Base-by-base conservation (phyloP, 1,284 basidiomycete species). In the Cutaneotrichosporon mucoides region DNA sequence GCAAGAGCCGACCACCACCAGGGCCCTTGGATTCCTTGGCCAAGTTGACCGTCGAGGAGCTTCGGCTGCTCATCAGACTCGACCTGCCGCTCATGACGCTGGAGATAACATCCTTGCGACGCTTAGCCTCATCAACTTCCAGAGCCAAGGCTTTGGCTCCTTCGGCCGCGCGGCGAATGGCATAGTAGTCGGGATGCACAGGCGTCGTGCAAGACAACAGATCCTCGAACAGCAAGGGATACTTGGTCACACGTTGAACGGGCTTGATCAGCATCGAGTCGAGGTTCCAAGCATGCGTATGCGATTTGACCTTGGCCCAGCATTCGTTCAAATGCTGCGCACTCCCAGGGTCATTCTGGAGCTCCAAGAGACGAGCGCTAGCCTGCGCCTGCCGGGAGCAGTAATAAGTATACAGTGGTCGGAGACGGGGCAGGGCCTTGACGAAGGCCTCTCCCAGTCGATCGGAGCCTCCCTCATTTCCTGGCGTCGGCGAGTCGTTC, bases 261-360 rank as follows among this genome's bases (percentile, higher is more conserved):
- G 92, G 92, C 76, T 93, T 80, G 74, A 80, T 96, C 61, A 96
- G 85, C 61, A 96, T 84, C 1, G 92, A 95, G 6, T 89, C 84
- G 47, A 97, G 84, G 75, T 97, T 93, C 94, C 93, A 97, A 1
- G 92, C 90, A 69, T 92, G 89, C 0, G 92, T 89, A 48, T 87
- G 83, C 5, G 84, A 82, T 15, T 87, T 84, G 12, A 90, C 86
- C 43, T 86, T 80, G 4, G 79, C 79, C 72, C 86, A 86, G 34
- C 88, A 88, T 33, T 86, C 85, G 12, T 83, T 75, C 38, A 92
- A 81, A 75, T 90, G 89, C 1, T 82, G 78, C n/a, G 81, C 72
- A 56, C 83, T 64, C 2, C 57, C 61, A 2, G 67, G 63, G 53
- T 78, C 73, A 11, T 62, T 55, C 61, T 72, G 70, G 6, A 80